Conservation (phyloP, 1,284 basidiomycete genomes). For the Austroboletus niveus region DNA sequence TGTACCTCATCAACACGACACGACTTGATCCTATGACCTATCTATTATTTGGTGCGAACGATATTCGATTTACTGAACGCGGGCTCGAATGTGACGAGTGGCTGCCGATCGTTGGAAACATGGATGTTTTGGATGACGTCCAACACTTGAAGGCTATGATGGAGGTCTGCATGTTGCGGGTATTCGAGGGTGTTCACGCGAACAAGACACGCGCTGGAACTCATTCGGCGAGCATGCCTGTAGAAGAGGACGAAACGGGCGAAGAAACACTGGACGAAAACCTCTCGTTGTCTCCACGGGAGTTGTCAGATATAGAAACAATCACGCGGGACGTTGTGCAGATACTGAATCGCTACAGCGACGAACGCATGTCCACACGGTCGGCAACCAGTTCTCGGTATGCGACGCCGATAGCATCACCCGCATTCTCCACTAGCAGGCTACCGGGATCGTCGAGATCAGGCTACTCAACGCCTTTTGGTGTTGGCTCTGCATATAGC, state of each 20-base stretch:
- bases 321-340: constrained; percentile 73
- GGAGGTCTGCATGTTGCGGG: constrained; percentile 85
- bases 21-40: constrained; percentile 89
- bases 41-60: constrained; percentile 89
- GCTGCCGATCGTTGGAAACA: constrained; percentile 82
- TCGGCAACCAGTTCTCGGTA: constrained; percentile 63
- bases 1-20: constrained; percentile 79
- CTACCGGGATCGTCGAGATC: constrained; percentile 44
- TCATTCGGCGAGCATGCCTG: constrained; percentile 37
- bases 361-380: constrained; percentile 54
- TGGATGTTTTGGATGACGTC: constrained; percentile 80
- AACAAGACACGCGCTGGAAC: constrained; percentile 34
- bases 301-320: constrained; percentile 73
- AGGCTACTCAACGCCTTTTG: constrained; percentile 55
- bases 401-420: constrained; percentile 58
- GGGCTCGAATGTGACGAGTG: constrained; percentile 89
- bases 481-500: constrained; percentile 44
- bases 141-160: constrained; percentile 82
- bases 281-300: constrained; percentile 56
- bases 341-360: constrained; percentile 65
- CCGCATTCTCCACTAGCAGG: constrained; percentile 34
- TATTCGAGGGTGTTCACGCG: constrained; percentile 85
- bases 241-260: constrained; percentile 57
- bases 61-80: constrained; percentile 63
- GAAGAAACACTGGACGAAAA: constrained; percentile 50